phyloP scores from a whole-genome alignment of 2,329 filamentous ascomycete genomes.

The Fusarium torulosum region DNA sequence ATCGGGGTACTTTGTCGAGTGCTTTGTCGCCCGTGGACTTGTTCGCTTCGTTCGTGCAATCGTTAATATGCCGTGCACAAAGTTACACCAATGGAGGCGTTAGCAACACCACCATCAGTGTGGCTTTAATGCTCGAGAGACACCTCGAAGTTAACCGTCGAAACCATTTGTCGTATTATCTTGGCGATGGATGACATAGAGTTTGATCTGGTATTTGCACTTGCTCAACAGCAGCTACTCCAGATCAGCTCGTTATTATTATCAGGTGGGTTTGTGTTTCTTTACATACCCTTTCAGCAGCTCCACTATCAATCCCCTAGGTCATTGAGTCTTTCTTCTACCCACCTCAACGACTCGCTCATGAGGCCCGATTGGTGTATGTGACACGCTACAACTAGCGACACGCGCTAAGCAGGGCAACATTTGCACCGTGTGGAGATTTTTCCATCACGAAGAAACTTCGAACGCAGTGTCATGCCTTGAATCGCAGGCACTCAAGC shows the following conservation, averaged over 20 bases:
- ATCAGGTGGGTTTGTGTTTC: slow-evolving; percentile 44
- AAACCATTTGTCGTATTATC: not conserved
- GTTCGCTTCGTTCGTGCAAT: slow-evolving; percentile 4
- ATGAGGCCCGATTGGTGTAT: slow-evolving; percentile 41
- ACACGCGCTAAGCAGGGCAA: slow-evolving; percentile 43
- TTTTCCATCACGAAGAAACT: slow-evolving; percentile 24
- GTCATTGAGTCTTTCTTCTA: slow-evolving; percentile 34
- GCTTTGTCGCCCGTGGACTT: not conserved
- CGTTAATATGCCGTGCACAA: not conserved
- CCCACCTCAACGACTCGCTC: slow-evolving; percentile 38
- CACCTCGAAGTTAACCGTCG: slow-evolving; percentile 1
- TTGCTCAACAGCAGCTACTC: slow-evolving; percentile 26
- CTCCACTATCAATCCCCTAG: slow-evolving; percentile 45
- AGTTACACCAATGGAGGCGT: slow-evolving; percentile 3
- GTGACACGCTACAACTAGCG: slow-evolving; percentile 34
- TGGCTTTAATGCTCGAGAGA: slow-evolving; percentile 2
- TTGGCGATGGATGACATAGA: slow-evolving; percentile 2
- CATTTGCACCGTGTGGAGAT: slow-evolving; percentile 53
- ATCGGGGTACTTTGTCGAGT: not conserved
- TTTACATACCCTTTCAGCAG: slow-evolving; percentile 47
- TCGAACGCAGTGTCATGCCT: slow-evolving; percentile 45
- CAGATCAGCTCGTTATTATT: slow-evolving; percentile 22
- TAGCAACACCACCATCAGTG: not conserved
- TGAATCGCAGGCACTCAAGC: slow-evolving; percentile 46
- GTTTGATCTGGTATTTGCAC: slow-evolving; percentile 26